Percentiles rank a stretch among this genome's conserved stretches.
Evolutionary conservation across 2,329 filamentous ascomycete species (phyloP).

Genomic region (Didymella pomorum): DNA sequence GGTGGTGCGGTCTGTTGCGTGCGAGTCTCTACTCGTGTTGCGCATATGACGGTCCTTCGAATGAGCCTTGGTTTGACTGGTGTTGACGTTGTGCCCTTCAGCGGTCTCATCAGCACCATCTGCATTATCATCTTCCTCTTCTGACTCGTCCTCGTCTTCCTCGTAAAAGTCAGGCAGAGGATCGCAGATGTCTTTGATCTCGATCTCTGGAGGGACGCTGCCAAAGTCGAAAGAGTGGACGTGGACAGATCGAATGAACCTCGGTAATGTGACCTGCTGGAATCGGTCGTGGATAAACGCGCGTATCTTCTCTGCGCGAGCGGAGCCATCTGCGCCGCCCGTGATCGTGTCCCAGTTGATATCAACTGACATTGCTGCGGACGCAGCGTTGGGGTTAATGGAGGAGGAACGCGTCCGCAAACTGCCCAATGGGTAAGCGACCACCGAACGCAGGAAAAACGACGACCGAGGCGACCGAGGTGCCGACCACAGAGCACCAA

Average conservation of each 20-base stretch:
- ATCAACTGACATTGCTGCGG: constrained; percentile 84
- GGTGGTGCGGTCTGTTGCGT: constrained; percentile 27
- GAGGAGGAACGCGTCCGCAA: constrained; percentile 27
- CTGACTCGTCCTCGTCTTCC: constrained; percentile 71
- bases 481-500: constrained; percentile 27
- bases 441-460: constrained; percentile 29
- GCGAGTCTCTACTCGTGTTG: constrained; percentile 32
- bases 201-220: constrained; percentile 79
- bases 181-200: constrained; percentile 96
- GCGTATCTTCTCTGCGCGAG: constrained; percentile 84
- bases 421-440: constrained; percentile 32
- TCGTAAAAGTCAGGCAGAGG: constrained; percentile 97
- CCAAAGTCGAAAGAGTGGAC: constrained; percentile 96
- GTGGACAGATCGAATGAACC: constrained; percentile 95
- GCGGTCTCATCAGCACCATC: constrained; percentile 43
- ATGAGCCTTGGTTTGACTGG: constrained; percentile 43
- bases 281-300: constrained; percentile 96
- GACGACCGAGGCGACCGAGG: constrained; percentile 27
- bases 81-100: constrained; percentile 34
- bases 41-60: constrained; percentile 41
- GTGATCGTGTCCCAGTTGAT: constrained; percentile 96
- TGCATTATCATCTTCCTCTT: constrained; percentile 59
- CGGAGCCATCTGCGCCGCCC: constrained; percentile 83
- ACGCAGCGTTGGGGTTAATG: constrained; percentile 38
- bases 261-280: constrained; percentile 86